These are phyloP conservation scores for Mycogone perniciosa DNA, from an alignment of 2,329 filamentous ascomycete genomes.

Conservation along the genomic window DNA sequence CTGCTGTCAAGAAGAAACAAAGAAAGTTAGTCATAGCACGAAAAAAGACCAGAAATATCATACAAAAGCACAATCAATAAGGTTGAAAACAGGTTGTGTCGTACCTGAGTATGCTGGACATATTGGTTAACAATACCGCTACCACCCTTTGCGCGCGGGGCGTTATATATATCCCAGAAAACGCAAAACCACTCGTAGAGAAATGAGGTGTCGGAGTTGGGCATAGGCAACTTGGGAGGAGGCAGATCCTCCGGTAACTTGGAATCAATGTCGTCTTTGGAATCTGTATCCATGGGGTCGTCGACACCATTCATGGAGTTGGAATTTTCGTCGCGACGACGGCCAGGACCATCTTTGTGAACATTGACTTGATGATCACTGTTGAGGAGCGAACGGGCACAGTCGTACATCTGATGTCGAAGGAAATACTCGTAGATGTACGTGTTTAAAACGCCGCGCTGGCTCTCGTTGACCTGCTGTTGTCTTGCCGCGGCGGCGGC, in stretches of 20 bases:
- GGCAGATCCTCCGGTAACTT: constrained; percentile 79
- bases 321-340: constrained; percentile 60
- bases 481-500: constrained; percentile 29
- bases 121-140: constrained; percentile 65
- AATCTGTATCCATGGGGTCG: constrained; percentile 76
- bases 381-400: constrained; percentile 67
- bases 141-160: constrained; percentile 65
- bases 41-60: constrained; percentile 1
- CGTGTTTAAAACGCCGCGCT: constrained; percentile 63
- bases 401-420: constrained; percentile 75
- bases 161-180: constrained; percentile 93
- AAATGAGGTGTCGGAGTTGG: constrained; percentile 68
- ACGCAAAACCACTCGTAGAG: constrained; percentile 96
- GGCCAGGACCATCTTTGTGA: constrained; percentile 62
- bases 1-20: constrained; percentile 36
- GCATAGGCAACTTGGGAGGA: constrained; percentile 59
- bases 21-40: not conserved
- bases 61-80: too few species aligned
- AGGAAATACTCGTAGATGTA: constrained; percentile 92
- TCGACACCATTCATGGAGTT: constrained; percentile 64
- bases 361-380: constrained; percentile 62
- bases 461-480: constrained; percentile 39
- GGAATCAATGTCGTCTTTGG: constrained; percentile 66
- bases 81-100: constrained; percentile 3
- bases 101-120: constrained; percentile 75